phyloP scores from a whole-genome alignment of 1,284 basidiomycete genomes.

The Coniophora puteana region DNA sequence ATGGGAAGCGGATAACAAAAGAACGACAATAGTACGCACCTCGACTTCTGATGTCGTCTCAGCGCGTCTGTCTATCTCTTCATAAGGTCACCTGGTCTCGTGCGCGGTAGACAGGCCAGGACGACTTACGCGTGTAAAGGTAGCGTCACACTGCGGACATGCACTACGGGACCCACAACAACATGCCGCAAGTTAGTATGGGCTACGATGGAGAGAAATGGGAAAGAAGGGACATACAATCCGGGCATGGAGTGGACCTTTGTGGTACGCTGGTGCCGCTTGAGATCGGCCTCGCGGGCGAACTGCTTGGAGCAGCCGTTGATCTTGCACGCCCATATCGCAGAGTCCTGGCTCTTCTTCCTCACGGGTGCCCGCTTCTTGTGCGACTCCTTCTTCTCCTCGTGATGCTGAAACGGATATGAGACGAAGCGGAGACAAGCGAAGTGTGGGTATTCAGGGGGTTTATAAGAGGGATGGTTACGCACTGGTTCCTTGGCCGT shows the following conservation, averaged over 20 bases:
- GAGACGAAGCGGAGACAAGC: conserved; percentile 9
- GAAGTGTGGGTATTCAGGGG: no score
- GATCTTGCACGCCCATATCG: conserved; percentile 72
- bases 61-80: conserved; percentile 53
- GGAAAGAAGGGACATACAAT: conserved; percentile 46
- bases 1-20: conserved; percentile 6
- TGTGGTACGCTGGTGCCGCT: conserved; percentile 73
- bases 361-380: conserved; percentile 39
- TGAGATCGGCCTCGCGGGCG: conserved; percentile 73
- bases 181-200: conserved; percentile 11
- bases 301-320: conserved; percentile 75
- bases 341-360: conserved; percentile 47
- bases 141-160: conserved; percentile 74
- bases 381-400: conserved; percentile 46
- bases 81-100: conserved; percentile 10
- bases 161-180: conserved; percentile 37
- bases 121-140: conserved; percentile 64
- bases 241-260: conserved; percentile 66
- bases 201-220: conserved; percentile 7
- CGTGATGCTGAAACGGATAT: conserved; percentile 33
- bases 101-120: conserved; percentile 4
- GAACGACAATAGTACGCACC: conserved; percentile 34
- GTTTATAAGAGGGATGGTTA: no score
- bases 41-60: conserved; percentile 61
- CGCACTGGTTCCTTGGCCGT: no score